Evolutionary conservation across 1,139 yeast genomes (phyloP), one percentile per base, ranked within the genome.

Genomic region (Lodderomyces margitis): DNA sequence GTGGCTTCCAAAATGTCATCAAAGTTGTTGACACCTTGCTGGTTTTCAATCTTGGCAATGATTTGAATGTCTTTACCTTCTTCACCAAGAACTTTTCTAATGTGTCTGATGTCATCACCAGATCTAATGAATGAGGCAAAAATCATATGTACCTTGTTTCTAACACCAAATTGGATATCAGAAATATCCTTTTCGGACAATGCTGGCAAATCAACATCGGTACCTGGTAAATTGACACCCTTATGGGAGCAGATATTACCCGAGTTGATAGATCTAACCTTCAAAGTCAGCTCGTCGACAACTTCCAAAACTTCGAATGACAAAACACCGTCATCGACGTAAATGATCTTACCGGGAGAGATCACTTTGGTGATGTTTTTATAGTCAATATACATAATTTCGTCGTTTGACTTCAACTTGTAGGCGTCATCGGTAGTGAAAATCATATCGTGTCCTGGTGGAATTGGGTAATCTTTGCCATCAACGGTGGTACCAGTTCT

Each of bases 1-100:
- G 98, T 92, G 69, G 83, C 95, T 59, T 68, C 69, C 67, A 92
- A 83, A 63, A 92, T 92, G 51, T 88, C 97, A 69, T 92, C 98
- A 67, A 92, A 92, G 83, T 92, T 92, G 84, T 92, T 89, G 62
- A 92, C 98, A 78, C 99, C 99, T 75, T 92, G 99, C 76, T 91
- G 97, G 78, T 89, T 91, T 78, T 92, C 99, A 67, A 92, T 91
- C 81, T 92, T 92, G 66, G 91, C 85, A 59, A 92, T 89, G 70
- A 92, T 89, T 78, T 92, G 94, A 68, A 92, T 87, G 62, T 87
- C 86, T 73, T 83, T 84, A 67, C 98, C 98, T 45, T 88, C 95
- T 74, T 89, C 96, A 64, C 98, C 98, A 57, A 92, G 79, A 46
- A 92, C 96, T 64, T 81, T 76, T 75, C 98, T 86, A 72, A 92